These are phyloP conservation scores for Limonium bicolor DNA, from an alignment of 148 eudicot genomes.

Conservation along the genomic window DNA sequence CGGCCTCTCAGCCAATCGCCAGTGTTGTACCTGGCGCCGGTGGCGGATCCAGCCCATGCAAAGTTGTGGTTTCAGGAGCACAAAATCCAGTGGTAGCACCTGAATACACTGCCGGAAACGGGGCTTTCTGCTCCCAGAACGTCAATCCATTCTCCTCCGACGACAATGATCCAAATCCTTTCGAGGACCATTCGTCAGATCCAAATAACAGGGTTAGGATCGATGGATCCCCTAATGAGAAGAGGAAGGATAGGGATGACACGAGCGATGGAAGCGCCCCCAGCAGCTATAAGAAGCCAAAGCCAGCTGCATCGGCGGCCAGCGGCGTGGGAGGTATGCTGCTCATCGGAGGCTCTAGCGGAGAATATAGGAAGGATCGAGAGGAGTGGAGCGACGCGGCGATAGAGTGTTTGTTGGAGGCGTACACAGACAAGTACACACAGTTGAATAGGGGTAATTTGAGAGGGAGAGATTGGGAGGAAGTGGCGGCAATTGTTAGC, in stretches of 20 bases:
- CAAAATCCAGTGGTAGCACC: slow-evolving; percentile 17
- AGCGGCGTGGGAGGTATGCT: slow-evolving; percentile 6
- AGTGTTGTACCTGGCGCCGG: not conserved
- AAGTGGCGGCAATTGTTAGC: slow-evolving; percentile 71
- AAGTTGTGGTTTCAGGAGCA: slow-evolving; percentile 3
- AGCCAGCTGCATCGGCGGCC: not conserved
- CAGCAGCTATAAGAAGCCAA: slow-evolving; percentile 21
- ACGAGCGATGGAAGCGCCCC: slow-evolving; percentile 46
- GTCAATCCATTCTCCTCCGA: slow-evolving; percentile 13
- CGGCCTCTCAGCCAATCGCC: not conserved
- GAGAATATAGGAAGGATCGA: slow-evolving; percentile 77
- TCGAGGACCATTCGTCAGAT: slow-evolving; percentile 31
- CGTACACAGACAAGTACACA: slow-evolving; percentile 65
- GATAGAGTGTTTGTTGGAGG: slow-evolving; percentile 71
- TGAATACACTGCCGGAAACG: slow-evolving; percentile 15
- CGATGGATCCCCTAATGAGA: slow-evolving; percentile 13
- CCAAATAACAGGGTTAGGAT: slow-evolving; percentile 18
- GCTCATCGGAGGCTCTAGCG: slow-evolving; percentile 13
- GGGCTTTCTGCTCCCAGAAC: slow-evolving; percentile 16
- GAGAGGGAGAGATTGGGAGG: slow-evolving; percentile 98
- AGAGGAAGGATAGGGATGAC: slow-evolving; percentile 48
- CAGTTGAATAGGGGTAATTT: slow-evolving; percentile 75
- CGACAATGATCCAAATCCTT: slow-evolving; percentile 29
- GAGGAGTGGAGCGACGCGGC: slow-evolving; percentile 97
- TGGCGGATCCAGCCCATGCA: slow-evolving; percentile 1